Evolutionary conservation across 2,329 filamentous ascomycete species (phyloP).

Genomic region (Diaporthe amygdali): DNA sequence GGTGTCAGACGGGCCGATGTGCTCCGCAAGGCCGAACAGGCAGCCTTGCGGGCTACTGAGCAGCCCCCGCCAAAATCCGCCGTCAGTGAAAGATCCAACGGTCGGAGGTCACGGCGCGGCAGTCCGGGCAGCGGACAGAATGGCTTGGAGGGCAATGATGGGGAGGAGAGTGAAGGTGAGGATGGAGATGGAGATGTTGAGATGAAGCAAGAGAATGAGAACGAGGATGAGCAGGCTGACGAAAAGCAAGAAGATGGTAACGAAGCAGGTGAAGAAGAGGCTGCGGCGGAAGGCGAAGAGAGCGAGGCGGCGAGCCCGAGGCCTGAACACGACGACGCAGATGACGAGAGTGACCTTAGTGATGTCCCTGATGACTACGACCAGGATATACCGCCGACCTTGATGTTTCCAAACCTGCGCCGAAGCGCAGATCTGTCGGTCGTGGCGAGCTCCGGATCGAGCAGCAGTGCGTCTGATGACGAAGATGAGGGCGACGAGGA

Average conservation of each 20-base stretch:
- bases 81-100: conserved; percentile 25
- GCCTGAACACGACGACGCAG: conserved; percentile 68
- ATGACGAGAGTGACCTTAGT: conserved; percentile 73
- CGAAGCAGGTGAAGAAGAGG: conserved; percentile 28
- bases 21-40: conserved; percentile 66
- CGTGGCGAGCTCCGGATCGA: conserved; percentile 28
- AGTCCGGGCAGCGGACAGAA: conserved; percentile 53
- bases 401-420: conserved; percentile 58
- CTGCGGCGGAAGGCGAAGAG: conserved; percentile 29
- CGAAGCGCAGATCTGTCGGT: conserved; percentile 40
- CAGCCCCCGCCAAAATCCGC: conserved; percentile 47
- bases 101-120: conserved; percentile 54
- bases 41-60: conserved; percentile 56
- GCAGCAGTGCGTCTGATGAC: conserved; percentile 27
- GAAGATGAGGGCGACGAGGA: conserved; percentile 30
- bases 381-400: conserved; percentile 57
- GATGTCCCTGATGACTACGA: conserved; percentile 66
- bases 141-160: conserved; percentile 38
- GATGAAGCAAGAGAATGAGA: conserved; percentile 45
- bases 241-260: conserved; percentile 24
- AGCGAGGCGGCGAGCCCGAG: conserved; percentile 55
- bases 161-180: conserved; percentile 35
- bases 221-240: conserved; percentile 20
- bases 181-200: conserved; percentile 45
- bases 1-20: conserved; percentile 63